Evolutionary conservation across 2,329 filamentous ascomycete genomes (phyloP).

Genomic region (Aspergillus vadensis): DNA sequence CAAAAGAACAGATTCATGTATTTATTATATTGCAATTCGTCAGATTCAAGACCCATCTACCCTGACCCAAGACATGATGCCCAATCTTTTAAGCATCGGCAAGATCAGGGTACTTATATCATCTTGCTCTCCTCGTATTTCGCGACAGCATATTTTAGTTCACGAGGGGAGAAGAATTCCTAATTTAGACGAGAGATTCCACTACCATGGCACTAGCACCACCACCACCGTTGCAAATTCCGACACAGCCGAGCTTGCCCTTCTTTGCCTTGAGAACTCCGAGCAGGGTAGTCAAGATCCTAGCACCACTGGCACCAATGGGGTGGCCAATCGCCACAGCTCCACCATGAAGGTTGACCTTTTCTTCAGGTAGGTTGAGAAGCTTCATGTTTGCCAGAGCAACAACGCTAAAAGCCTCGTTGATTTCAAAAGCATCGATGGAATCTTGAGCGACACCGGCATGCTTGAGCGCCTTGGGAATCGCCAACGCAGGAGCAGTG

Average conservation of each 20-base stretch:
- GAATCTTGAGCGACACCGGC: constrained; percentile 76
- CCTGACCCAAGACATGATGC: background rate
- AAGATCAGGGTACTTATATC: background rate
- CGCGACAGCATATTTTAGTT: background rate
- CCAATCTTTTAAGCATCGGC: background rate
- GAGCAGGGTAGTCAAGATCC: constrained; percentile 87
- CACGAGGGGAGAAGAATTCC: background rate
- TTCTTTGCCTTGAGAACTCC: constrained; percentile 88
- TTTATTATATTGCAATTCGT: background rate
- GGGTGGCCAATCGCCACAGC: constrained; percentile 95
- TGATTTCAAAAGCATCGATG: constrained; percentile 96
- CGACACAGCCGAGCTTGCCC: constrained; percentile 88
- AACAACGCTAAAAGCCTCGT: constrained; percentile 97
- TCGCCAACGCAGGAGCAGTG: constrained; percentile 86
- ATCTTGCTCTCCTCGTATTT: background rate
- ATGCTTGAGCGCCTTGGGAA: constrained; percentile 96
- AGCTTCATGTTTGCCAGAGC: constrained; percentile 96
- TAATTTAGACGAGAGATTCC: constrained; percentile 58
- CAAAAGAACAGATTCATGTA: background rate
- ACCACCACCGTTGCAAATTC: constrained; percentile 97
- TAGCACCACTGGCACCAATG: constrained; percentile 87
- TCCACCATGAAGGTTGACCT: constrained; percentile 94
- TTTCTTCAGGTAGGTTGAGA: constrained; percentile 74
- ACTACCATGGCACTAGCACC: constrained; percentile 92
- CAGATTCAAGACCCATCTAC: background rate